These are phyloP conservation scores for Lobosporangium transversale DNA, from an alignment of 192 early-diverging fungal species.

Conservation along the genomic window DNA sequence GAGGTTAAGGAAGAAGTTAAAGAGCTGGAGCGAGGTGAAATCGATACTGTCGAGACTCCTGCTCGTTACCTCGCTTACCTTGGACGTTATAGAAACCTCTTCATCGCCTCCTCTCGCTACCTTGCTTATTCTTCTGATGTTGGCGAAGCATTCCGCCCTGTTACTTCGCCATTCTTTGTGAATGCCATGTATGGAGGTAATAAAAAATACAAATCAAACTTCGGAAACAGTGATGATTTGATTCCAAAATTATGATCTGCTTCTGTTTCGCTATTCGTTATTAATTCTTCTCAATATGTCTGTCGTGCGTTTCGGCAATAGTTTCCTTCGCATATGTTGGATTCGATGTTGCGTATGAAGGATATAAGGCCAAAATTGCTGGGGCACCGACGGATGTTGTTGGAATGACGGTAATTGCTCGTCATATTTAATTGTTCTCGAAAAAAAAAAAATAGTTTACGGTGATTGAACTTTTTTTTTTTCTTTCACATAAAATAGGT, in stretches of 20 bases:
- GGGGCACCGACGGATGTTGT: slow-evolving; percentile 56
- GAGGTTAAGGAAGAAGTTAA: slow-evolving; percentile 31
- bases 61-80: slow-evolving; percentile 66
- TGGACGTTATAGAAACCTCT: slow-evolving; percentile 57
- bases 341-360: slow-evolving; percentile 69
- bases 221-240: no score
- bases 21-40: slow-evolving; percentile 47
- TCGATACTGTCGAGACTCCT: slow-evolving; percentile 57
- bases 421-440: background rate
- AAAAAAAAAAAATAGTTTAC: background rate
- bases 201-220: no score
- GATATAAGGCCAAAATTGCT: slow-evolving; percentile 62
- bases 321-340: slow-evolving; percentile 71
- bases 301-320: background rate
- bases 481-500: no score
- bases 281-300: no score
- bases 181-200: slow-evolving; percentile 65
- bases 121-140: slow-evolving; percentile 77
- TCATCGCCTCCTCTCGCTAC: slow-evolving; percentile 59
- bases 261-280: no score
- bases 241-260: no score
- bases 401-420: slow-evolving; percentile 43
- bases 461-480: background rate
- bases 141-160: slow-evolving; percentile 75
- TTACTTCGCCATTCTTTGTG: slow-evolving; percentile 64